Base-by-base conservation (phyloP, 208 protist genomes). In the Angomonas deanei region DNA sequence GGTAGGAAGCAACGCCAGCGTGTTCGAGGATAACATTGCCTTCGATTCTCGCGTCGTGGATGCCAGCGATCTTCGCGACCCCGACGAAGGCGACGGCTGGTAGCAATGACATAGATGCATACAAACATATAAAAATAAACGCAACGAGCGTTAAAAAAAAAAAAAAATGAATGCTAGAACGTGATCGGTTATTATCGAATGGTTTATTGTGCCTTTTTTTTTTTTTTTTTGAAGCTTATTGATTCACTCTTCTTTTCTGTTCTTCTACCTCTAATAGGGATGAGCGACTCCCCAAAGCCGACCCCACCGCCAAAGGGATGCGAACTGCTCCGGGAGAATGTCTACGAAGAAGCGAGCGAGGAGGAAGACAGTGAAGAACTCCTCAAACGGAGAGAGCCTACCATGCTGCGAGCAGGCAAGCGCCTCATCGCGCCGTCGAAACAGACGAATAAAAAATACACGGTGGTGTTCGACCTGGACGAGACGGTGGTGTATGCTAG, bases 401-500 rank as follows among this genome's bases (percentile, higher is more conserved):
- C 88, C 19, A 91, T 91, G 84, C 60, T 78, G 55, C 74, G 70
- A 34, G 54, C 62, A 6, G 78, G 80, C 34, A 68, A 85, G 34
- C 72, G 72, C 54, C 78, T 94, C 38, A 66, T 94, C 5, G 73
- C 78, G 0, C 85, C 88, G 2, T 46, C 70, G 10, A 54, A 49
- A 11, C 55, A 62, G 17, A 53, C 38, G 1, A 58, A 70, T n/a
- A 78, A 80, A 55, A 76, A 74, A 53, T 96, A 94, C 78, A 94
- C 84, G 3, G 56, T 96, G 15, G 91, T 96, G 26, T 79, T 96
- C 36, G 91, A 96, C 63, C 72, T 96, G 3, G 91, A 96, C 68
- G 91, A 96, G 65, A 96, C 91, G 3, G 82, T 96, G 8, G 83
- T 96, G n/a, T 96, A 94, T 72, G 87, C 86, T 5, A 79, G 91